Base-by-base conservation (phyloP, 169 alveolate genomes). In the Eimeria brunetti region DNA sequence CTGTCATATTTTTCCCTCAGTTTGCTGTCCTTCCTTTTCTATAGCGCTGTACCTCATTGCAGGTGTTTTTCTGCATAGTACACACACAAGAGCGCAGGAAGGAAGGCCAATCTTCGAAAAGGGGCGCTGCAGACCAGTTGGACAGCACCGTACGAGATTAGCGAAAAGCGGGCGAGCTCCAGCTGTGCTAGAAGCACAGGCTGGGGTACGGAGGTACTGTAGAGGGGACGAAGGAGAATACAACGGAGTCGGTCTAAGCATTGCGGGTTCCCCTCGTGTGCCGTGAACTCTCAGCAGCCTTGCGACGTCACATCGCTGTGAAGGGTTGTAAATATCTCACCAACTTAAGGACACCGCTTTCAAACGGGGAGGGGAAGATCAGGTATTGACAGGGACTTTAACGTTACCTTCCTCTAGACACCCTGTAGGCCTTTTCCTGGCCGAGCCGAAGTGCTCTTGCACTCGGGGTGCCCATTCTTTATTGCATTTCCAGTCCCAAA, bases 131-230 rank as follows among this genome's bases (percentile, higher is more conserved):
- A 46, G 64, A 11, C 64, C 88, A 78, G 64, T 51, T 51, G 67
- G 88, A 12, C 88, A 78, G 64, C 27, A 73, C 83, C 53, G 14
- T 38, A 78, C 30, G 88, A 78, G 60, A 78, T 78, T 78, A 44
- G 64, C 69, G 69, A 30, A 27, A n/a, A 41, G 46, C 41, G 51
- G 44, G 64, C 64, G 46, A 78, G 67, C 27, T 78, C 88, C 60
- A 44, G 64, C 88, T 46, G 88, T 46, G 88, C 88, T 78, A 64
- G 88, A 11, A 78, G 60, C 88, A 78, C 88, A 78, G 49, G 67
- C 64, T 78, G 67, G 22, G 67, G 88, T 78, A 16, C 88, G 67
- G n/a, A 20, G n/a, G 8, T 49, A 78, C n/a, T n/a, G 44, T 24
- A 22, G 49, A 49, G 44, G 44, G 64, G 88, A 49, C 16, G n/a